Conservation (phyloP, 2,329 filamentous ascomycete species). For the Ustulina deusta region DNA sequence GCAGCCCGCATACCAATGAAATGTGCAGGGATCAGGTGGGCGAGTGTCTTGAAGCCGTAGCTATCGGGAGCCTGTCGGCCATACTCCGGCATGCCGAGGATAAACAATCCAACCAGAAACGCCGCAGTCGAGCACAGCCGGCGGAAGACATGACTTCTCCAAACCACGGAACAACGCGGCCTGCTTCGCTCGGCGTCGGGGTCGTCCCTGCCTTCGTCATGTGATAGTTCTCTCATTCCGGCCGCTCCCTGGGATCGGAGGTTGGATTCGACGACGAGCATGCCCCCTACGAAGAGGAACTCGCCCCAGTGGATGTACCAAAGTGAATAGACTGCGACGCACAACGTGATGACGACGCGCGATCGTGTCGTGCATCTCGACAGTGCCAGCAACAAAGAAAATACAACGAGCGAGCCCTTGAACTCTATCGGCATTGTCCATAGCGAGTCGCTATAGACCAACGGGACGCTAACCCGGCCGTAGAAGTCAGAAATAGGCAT, state of each 20-base stretch:
- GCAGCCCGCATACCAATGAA: conserved; percentile 30
- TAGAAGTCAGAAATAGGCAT: conserved; percentile 41
- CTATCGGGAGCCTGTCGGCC: conserved; percentile 38
- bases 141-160: not conserved
- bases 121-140: not conserved
- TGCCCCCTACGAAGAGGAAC: conserved; percentile 50
- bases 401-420: conserved; percentile 52
- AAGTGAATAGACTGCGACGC: conserved; percentile 44
- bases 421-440: conserved; percentile 57
- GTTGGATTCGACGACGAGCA: conserved; percentile 50
- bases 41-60: conserved; percentile 43
- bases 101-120: conserved; percentile 36
- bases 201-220: not conserved
- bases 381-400: conserved; percentile 51
- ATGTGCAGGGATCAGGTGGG: conserved; percentile 40
- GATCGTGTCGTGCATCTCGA: conserved; percentile 41
- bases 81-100: conserved; percentile 46
- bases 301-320: conserved; percentile 47
- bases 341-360: conserved; percentile 39
- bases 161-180: not conserved
- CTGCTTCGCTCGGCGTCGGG: not conserved
- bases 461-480: conserved; percentile 16
- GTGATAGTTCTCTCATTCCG: not conserved
- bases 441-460: conserved; percentile 51
- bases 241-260: conserved; percentile 11